phyloP scores from a whole-genome alignment of 495 filamentous ascomycete species.

The Sporormia fimetaria region DNA sequence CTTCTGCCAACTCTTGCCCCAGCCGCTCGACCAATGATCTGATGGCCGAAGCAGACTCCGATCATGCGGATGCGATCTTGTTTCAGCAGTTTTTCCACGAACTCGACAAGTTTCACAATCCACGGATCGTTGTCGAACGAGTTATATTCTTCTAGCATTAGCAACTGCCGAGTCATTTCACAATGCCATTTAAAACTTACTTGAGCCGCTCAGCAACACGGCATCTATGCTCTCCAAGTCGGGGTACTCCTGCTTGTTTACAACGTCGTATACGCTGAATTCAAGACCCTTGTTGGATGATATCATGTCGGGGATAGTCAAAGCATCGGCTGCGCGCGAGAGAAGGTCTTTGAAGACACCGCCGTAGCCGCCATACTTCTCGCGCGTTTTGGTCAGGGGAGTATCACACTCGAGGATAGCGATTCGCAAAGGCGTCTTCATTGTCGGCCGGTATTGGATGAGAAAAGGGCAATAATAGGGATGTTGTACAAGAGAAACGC shows the following conservation, averaged over 20 bases:
- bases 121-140: conserved; percentile 61
- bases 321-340: conserved; percentile 36
- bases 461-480: neutral
- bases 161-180: neutral
- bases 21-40: conserved; percentile 72
- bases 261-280: conserved; percentile 57
- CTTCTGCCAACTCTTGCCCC: conserved; percentile 56
- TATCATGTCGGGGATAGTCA: conserved; percentile 34
- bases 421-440: conserved; percentile 54
- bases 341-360: conserved; percentile 61
- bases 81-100: conserved; percentile 45
- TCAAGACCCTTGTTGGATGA: conserved; percentile 37
- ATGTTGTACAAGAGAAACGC: neutral
- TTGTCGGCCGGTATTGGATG: conserved; percentile 11
- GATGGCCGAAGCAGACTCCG: conserved; percentile 85
- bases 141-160: conserved; percentile 37
- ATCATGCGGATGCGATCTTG: conserved; percentile 55
- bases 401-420: conserved; percentile 78
- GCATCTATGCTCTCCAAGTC: conserved; percentile 63
- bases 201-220: conserved; percentile 68
- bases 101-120: conserved; percentile 67
- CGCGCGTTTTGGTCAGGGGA: conserved; percentile 43
- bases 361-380: conserved; percentile 60
- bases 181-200: conserved; percentile 22
- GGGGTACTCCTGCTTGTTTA: conserved; percentile 52